A percentile compares a stretch with the other conserved stretches of the same genome.
Conservation (phyloP, 2,329 filamentous ascomycete genomes). For the Rutstroemia sp. region DNA sequence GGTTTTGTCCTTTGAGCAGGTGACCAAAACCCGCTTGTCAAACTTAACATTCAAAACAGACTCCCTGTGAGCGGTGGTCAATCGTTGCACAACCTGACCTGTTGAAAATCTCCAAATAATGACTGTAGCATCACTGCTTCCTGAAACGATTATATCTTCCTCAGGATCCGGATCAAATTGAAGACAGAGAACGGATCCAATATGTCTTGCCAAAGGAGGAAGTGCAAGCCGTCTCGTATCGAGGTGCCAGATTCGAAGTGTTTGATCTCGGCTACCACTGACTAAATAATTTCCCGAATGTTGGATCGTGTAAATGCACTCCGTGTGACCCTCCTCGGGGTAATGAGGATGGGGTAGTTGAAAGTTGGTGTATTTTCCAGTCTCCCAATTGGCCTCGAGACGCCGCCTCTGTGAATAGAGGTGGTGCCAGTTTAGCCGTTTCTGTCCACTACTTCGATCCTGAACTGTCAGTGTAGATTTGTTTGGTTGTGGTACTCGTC, state of each 20-base stretch:
- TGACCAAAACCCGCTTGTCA: slow-evolving; percentile 84
- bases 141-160: slow-evolving; percentile 90
- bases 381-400: slow-evolving; percentile 87
- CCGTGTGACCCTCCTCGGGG: slow-evolving; percentile 74
- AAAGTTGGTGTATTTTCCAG: slow-evolving; percentile 76
- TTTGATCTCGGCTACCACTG: slow-evolving; percentile 84
- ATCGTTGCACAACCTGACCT: slow-evolving; percentile 69
- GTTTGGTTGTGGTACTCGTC: slow-evolving; percentile 11
- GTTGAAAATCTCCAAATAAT: slow-evolving; percentile 94
- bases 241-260: slow-evolving; percentile 85
- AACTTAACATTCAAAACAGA: slow-evolving; percentile 92
- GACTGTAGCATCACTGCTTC: slow-evolving; percentile 85
- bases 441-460: slow-evolving; percentile 41
- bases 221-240: slow-evolving; percentile 65
- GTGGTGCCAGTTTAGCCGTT: slow-evolving; percentile 84
- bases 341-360: slow-evolving; percentile 80
- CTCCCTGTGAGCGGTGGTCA: slow-evolving; percentile 73
- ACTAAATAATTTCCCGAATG: slow-evolving; percentile 81
- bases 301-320: slow-evolving; percentile 94
- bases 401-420: slow-evolving; percentile 81
- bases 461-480: slow-evolving; percentile 35
- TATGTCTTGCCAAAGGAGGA: slow-evolving; percentile 68
- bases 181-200: slow-evolving; percentile 82
- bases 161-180: slow-evolving; percentile 86
- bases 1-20: slow-evolving; percentile 93